Evolutionary conservation across 2,329 filamentous ascomycete species (phyloP).

Genomic region (Chaetoscypha palmicola): DNA sequence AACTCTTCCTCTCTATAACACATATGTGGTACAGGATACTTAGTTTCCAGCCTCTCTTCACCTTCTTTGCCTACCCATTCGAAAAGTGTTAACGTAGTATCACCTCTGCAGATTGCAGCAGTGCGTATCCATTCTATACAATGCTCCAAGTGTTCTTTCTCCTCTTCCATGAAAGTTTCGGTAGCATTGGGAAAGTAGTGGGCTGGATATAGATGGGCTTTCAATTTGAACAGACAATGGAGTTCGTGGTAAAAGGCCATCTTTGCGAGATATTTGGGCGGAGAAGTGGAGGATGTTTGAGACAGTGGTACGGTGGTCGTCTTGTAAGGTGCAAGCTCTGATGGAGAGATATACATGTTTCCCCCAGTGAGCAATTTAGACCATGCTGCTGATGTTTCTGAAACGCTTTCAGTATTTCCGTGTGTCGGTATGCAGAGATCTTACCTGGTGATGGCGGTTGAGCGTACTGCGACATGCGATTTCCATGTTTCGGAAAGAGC

Average conservation of each 20-base stretch:
- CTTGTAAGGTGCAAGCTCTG: neutral
- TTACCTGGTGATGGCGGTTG: conserved; percentile 1
- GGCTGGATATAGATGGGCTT: neutral
- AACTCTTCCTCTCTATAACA: conserved; percentile 1
- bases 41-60: conserved; percentile 1
- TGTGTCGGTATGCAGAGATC: no score
- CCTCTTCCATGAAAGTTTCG: neutral
- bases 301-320: neutral
- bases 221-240: neutral
- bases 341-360: neutral
- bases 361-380: neutral
- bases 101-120: neutral
- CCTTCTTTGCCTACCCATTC: neutral
- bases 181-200: conserved; percentile 1
- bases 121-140: conserved; percentile 4
- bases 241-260: conserved; percentile 2
- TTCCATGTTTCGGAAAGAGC: conserved; percentile 3
- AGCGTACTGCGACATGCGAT: neutral
- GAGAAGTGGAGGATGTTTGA: neutral
- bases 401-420: no score
- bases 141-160: conserved; percentile 4
- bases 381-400: neutral
- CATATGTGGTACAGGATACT: conserved; percentile 5
- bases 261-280: neutral
- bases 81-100: conserved; percentile 3